phyloP scores from a whole-genome alignment of 495 filamentous ascomycete genomes.

The Penicillium daleae region DNA sequence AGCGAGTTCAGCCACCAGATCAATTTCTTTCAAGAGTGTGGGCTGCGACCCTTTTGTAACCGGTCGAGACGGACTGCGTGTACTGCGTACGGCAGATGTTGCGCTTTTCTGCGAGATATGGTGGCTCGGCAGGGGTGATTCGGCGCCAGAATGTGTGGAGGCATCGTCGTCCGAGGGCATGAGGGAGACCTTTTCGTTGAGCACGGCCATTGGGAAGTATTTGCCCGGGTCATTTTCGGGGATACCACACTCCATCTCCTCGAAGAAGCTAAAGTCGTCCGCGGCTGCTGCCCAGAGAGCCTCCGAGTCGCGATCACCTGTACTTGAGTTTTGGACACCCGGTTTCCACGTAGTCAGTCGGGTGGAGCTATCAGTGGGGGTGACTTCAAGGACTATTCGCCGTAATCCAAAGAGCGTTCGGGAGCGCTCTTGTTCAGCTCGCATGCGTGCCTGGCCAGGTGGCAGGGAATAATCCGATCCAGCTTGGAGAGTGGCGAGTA shows the following conservation, averaged over 20 bases:
- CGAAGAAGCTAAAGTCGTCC: slow-evolving; percentile 68
- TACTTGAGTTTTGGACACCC: slow-evolving; percentile 54
- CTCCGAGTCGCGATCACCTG: slow-evolving; percentile 64
- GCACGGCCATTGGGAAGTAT: slow-evolving; percentile 48
- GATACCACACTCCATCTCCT: slow-evolving; percentile 61
- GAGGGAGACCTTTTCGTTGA: slow-evolving; percentile 49
- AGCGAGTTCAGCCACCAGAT: slow-evolving; percentile 54
- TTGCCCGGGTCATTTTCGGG: slow-evolving; percentile 47
- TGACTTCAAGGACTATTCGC: slow-evolving; percentile 61
- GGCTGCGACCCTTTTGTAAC: slow-evolving; percentile 4
- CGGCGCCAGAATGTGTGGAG: slow-evolving; percentile 21
- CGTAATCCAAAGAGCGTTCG: slow-evolving; percentile 58
- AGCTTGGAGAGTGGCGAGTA: slow-evolving; percentile 59
- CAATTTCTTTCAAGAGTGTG: slow-evolving; percentile 33
- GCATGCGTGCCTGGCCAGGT: slow-evolving; percentile 47
- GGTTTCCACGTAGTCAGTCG: slow-evolving; percentile 43
- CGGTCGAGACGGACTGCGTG: not conserved
- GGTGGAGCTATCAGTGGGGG: slow-evolving; percentile 32
- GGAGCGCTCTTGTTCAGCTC: slow-evolving; percentile 47
- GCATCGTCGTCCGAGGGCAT: slow-evolving; percentile 40
- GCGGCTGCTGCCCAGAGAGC: slow-evolving; percentile 62
- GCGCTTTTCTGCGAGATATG: slow-evolving; percentile 9
- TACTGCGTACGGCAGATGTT: slow-evolving; percentile 8
- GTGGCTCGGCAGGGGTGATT: slow-evolving; percentile 15
- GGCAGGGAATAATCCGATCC: slow-evolving; percentile 54